Percentiles rank a stretch among this genome's conserved stretches.
Conservation (phyloP, 192 early-diverging fungal species). For the Mortierella hygrophila region DNA sequence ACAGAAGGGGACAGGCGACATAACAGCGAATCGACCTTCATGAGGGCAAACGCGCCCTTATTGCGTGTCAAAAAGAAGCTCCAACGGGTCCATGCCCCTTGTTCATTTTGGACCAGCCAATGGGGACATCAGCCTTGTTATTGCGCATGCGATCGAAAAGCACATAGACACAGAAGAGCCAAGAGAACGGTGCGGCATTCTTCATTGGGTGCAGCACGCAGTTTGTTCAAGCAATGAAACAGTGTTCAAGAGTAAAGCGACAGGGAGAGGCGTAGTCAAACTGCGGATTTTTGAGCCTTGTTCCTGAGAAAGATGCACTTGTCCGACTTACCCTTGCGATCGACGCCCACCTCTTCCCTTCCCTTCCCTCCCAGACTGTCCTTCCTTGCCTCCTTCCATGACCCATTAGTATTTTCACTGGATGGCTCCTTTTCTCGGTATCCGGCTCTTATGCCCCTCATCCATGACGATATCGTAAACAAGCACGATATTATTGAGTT, state of each 20-base stretch:
- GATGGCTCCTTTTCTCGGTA: background rate
- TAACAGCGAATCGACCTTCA: too few species aligned
- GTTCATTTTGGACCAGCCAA: background rate
- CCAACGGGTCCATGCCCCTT: background rate
- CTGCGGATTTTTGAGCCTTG: slow-evolving; percentile 9
- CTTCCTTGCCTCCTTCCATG: background rate
- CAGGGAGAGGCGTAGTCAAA: background rate
- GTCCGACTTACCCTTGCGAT: background rate
- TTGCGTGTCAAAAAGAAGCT: background rate
- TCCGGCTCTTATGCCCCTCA: too few species aligned
- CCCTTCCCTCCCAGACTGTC: background rate
- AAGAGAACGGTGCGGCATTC: too few species aligned
- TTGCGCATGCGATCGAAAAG: background rate
- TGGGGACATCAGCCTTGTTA: background rate
- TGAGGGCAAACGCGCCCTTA: too few species aligned
- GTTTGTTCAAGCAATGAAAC: too few species aligned
- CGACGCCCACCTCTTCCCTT: background rate
- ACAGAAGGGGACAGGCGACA: too few species aligned
- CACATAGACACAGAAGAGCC: background rate
- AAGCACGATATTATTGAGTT: background rate
- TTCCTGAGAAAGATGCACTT: background rate
- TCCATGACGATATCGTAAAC: background rate
- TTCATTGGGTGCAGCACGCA: too few species aligned
- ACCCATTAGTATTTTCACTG: background rate
- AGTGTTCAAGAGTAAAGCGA: background rate